Evolutionary conservation across 345 rosid genomes (phyloP).

Genomic region (Syzygium aromaticum): DNA sequence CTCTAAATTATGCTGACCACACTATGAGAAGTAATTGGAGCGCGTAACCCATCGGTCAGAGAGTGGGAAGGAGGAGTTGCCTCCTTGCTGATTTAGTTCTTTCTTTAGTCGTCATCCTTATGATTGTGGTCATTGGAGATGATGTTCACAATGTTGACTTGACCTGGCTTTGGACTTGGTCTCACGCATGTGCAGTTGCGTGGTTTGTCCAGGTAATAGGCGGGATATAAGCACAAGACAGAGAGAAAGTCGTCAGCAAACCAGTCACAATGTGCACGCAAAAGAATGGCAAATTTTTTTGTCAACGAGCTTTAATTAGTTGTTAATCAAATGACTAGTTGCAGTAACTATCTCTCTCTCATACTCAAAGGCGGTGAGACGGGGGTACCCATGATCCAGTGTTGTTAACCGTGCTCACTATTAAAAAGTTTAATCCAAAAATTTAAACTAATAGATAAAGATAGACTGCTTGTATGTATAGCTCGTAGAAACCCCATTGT

Average conservation of each 20-base stretch:
- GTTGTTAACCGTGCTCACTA: not conserved
- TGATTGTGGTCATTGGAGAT: not conserved
- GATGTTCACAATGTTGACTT: not conserved
- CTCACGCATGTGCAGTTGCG: not conserved
- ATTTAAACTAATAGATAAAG: no score
- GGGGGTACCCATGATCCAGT: not conserved
- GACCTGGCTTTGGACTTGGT: not conserved
- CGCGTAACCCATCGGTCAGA: not conserved
- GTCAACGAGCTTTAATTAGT: not conserved
- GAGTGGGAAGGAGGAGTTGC: not conserved
- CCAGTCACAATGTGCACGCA: not conserved
- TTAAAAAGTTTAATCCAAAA: not conserved
- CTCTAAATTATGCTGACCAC: not conserved
- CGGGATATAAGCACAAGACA: not conserved
- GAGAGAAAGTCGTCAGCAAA: not conserved
- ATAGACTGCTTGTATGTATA: not conserved
- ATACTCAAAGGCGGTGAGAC: not conserved
- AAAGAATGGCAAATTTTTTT: not conserved
- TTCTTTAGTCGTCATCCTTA: not conserved
- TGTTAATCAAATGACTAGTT: not conserved
- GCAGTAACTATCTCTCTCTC: not conserved
- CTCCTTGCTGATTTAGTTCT: not conserved
- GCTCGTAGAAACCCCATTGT: not conserved
- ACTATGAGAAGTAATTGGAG: not conserved
- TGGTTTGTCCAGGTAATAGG: not conserved